Base-by-base conservation (phyloP, 108 stramenopile genomes). In the Cylindrotheca closterium region DNA sequence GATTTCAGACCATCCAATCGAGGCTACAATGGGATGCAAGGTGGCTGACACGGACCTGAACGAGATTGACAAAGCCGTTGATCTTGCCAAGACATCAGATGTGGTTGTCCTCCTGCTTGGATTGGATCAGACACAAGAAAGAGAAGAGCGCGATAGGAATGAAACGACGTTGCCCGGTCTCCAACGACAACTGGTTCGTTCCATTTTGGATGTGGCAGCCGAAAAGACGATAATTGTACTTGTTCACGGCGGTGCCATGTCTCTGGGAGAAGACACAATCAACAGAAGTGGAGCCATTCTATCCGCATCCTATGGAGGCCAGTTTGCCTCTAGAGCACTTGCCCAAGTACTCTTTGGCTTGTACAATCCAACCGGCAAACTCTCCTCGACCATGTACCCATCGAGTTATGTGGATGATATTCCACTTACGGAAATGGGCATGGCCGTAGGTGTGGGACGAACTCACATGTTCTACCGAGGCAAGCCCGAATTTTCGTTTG, bases 351-450 rank as follows among this genome's bases (percentile, higher is more conserved):
- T 84, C 18, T 81, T 62, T 51, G 83, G 83, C 1, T 27, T 55
- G 0, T 75, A 73, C 63, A 81, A 79, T 71, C 83, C 79, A 10
- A 71, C 71, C 24, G 83, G 79, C n/a, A 68, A 71, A 63, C 63
- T 84, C 2, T 54, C 73, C 2, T 61, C 75, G 8, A 84, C 79
- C 2, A 60, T 78, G 42, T 81, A 84, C 64, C 68, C 75, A 18
- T 47, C 68, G 4, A 54, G 55, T 10, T 80, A 60, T 64, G 67
- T 66, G 2, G 42, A 80, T 21, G 54, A 73, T 50, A 45, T 83
- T 22, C 69, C 67, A 30, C 46, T 79, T 33, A 69, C 55, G 30
- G 72, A 79, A 60, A 79, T 79, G 79, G 60, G 71, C 22, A 52
- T 84, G 59, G 58, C 53, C 18, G 50, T 59, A n/a, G 65, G 75